A percentile compares a stretch with the other conserved stretches of the same genome.
Evolutionary conservation across 805 yeast species (phyloP).

Genomic region (Ogataea ganodermae): DNA sequence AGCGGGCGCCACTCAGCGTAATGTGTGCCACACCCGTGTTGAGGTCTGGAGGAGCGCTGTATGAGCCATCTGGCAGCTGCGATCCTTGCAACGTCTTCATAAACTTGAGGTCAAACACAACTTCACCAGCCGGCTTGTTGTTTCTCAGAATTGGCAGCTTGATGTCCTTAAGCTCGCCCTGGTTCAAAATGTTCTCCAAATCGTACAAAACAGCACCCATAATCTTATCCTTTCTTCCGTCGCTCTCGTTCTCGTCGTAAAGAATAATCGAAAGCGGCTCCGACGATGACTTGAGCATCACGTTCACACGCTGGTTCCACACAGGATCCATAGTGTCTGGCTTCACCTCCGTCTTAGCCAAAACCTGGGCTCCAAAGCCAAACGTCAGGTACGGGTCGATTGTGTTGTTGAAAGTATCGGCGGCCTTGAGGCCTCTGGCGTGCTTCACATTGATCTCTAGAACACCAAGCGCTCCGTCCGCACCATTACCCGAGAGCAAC

Average conservation of each 20-base stretch:
- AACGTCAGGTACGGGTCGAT: constrained; percentile 87
- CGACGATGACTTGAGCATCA: constrained; percentile 71
- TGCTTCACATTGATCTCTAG: constrained; percentile 65
- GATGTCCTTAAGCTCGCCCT: constrained; percentile 50
- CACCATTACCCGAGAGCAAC: constrained; percentile 77
- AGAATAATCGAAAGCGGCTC: constrained; percentile 79
- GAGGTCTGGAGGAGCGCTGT: constrained; percentile 84
- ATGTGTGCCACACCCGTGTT: constrained; percentile 89
- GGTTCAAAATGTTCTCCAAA: constrained; percentile 61
- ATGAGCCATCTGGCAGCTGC: constrained; percentile 75
- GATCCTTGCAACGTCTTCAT: constrained; percentile 71
- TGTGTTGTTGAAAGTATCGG: constrained; percentile 71
- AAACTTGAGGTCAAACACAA: constrained; percentile 69
- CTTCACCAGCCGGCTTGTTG: constrained; percentile 78
- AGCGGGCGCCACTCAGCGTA: constrained; percentile 65
- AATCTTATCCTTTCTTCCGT: constrained; percentile 69
- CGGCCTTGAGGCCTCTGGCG: constrained; percentile 70
- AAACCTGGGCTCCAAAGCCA: constrained; percentile 56
- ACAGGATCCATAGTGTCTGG: constrained; percentile 69
- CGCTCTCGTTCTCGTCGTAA: constrained; percentile 67
- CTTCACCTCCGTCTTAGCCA: constrained; percentile 70
- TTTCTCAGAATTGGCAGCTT: constrained; percentile 69
- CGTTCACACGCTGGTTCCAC: constrained; percentile 78
- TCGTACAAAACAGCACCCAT: constrained; percentile 79
- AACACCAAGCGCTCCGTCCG: constrained; percentile 84